A percentile compares a stretch with the other conserved stretches of the same genome.
These are phyloP conservation scores for Geosmithia flava DNA, from an alignment of 2,329 filamentous ascomycete species.

Conservation along the genomic window DNA sequence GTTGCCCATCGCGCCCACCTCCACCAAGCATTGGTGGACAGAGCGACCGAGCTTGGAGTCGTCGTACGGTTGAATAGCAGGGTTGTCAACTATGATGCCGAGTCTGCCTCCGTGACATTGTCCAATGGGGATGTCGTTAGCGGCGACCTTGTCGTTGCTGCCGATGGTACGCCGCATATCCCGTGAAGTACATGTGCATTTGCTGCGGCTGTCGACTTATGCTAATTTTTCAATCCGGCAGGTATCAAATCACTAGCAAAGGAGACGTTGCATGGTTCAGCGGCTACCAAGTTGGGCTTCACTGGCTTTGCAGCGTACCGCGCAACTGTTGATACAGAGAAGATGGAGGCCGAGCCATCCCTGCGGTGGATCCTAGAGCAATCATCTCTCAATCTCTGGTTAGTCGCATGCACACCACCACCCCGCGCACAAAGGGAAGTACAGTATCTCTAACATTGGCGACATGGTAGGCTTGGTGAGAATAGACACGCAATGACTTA, in stretches of 20 bases:
- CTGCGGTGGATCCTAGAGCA: constrained; percentile 23
- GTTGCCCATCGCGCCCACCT: constrained; percentile 23
- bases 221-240: no score
- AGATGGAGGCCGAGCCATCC: constrained; percentile 21
- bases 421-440: background rate
- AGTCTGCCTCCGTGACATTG: constrained; percentile 8
- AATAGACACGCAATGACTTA: constrained; percentile 32
- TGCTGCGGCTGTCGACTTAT: no score
- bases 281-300: constrained; percentile 3
- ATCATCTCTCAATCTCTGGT: constrained; percentile 26
- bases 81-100: constrained; percentile 10
- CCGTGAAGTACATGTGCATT: no score
- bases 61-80: constrained; percentile 10
- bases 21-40: constrained; percentile 15
- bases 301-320: constrained; percentile 29
- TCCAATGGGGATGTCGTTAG: constrained; percentile 9
- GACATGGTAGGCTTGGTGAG: constrained; percentile 26
- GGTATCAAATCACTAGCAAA: no score
- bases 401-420: background rate
- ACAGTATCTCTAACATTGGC: background rate
- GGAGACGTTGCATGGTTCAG: no score
- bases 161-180: no score
- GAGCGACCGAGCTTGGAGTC: constrained; percentile 13
- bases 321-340: constrained; percentile 22
- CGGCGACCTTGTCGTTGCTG: constrained; percentile 20